phyloP scores from a whole-genome alignment of 2,329 filamentous ascomycete species.

The Lecanoromycetidae sp. region DNA sequence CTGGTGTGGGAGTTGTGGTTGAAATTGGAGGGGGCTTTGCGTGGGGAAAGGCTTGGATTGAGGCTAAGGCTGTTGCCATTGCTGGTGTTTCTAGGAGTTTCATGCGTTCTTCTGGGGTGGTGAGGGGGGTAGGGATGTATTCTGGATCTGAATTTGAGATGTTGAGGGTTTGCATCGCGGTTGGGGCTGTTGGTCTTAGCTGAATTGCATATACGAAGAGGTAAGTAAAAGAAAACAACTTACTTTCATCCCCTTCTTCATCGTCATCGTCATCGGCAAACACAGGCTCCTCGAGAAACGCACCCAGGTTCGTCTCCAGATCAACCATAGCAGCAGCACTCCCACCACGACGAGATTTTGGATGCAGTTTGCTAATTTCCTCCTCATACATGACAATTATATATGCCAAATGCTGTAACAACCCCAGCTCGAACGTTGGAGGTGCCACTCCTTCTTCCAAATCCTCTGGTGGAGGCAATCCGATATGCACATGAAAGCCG shows the following conservation, averaged over 20 bases:
- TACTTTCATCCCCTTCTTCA: too few species aligned
- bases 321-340: conserved; percentile 8
- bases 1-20: too few species aligned
- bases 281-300: conserved; percentile 6
- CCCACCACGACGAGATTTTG: conserved; percentile 9
- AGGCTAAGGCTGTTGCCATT: too few species aligned
- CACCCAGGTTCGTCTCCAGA: conserved; percentile 1
- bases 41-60: too few species aligned
- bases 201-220: too few species aligned
- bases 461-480: conserved; percentile 9
- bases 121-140: too few species aligned
- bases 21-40: too few species aligned
- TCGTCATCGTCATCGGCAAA: background rate
- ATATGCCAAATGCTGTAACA: conserved; percentile 20
- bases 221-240: too few species aligned
- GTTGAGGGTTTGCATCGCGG: too few species aligned
- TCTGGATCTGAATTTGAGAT: too few species aligned
- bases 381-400: conserved; percentile 19
- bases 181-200: background rate
- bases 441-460: background rate
- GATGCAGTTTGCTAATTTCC: conserved; percentile 16
- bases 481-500: conserved; percentile 22
- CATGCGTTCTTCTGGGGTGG: too few species aligned
- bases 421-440: conserved; percentile 14
- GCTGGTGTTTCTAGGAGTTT: too few species aligned